Percentiles rank a stretch among this genome's conserved stretches.
Conservation (phyloP, 2,329 filamentous ascomycete genomes). For the Penicillium sp. region DNA sequence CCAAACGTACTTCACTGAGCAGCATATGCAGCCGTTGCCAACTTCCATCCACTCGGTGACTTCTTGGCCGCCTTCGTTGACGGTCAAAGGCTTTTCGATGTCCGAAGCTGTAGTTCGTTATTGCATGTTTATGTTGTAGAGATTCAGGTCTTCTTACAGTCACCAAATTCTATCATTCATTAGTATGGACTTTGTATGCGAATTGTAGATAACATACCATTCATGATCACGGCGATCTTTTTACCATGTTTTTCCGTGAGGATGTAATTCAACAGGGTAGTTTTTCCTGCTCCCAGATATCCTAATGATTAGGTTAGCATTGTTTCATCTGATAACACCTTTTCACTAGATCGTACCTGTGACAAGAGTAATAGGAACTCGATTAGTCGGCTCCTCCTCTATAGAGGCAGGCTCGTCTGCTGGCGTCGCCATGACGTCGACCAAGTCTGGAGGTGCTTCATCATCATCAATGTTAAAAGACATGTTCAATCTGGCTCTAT, state of each 20-base stretch:
- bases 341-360: conserved; percentile 40
- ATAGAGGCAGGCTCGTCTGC: conserved; percentile 21
- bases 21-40: conserved; percentile 96
- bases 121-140: not conserved
- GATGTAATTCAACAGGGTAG: conserved; percentile 93
- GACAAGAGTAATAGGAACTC: conserved; percentile 53
- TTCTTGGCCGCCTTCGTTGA: conserved; percentile 78
- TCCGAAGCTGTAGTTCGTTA: conserved; percentile 65
- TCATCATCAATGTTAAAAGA: conserved; percentile 39
- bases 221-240: conserved; percentile 96
- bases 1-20: conserved; percentile 78
- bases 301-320: conserved; percentile 51
- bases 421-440: conserved; percentile 38
- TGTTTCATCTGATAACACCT: not conserved
- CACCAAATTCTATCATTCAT: conserved; percentile 66
- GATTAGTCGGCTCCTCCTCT: conserved; percentile 30
- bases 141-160: conserved; percentile 57
- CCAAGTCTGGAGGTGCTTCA: conserved; percentile 45
- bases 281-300: conserved; percentile 94
- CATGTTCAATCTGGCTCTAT: conserved; percentile 5
- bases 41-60: conserved; percentile 95
- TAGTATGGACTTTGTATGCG: conserved; percentile 12
- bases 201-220: conserved; percentile 56
- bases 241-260: conserved; percentile 93
- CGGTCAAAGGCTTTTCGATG: conserved; percentile 92